Evolutionary conservation across 2,329 filamentous ascomycete species (phyloP).

Genomic region (Cercospora janseana): DNA sequence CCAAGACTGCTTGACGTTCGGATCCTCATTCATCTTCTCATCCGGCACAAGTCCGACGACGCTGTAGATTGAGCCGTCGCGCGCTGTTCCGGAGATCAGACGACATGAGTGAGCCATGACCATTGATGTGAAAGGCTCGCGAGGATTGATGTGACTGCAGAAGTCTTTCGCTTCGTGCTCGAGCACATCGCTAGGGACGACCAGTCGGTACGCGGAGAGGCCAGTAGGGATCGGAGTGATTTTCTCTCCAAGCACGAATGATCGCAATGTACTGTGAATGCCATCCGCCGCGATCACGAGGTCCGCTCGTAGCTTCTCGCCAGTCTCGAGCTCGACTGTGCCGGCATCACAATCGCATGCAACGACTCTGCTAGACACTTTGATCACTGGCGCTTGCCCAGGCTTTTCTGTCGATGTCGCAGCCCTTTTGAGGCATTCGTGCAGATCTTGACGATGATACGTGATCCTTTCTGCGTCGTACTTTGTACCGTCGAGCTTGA

Average conservation of each 20-base stretch:
- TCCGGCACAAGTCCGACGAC: constrained; percentile 47
- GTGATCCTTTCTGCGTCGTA: constrained; percentile 44
- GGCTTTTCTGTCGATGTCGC: constrained; percentile 26
- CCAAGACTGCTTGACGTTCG: constrained; percentile 42
- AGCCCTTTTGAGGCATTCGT: constrained; percentile 35
- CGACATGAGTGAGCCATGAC: constrained; percentile 43
- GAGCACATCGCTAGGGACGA: constrained; percentile 32
- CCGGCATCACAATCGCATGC: constrained; percentile 30
- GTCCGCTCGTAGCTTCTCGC: constrained; percentile 34
- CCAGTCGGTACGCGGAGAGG: constrained; percentile 43
- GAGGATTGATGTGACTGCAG: constrained; percentile 36
- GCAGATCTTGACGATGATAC: constrained; percentile 46
- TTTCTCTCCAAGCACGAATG: constrained; percentile 27
- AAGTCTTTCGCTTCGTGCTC: constrained; percentile 24
- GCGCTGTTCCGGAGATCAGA: constrained; percentile 48
- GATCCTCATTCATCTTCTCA: constrained; percentile 42
- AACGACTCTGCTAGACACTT: constrained; percentile 31
- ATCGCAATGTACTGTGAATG: constrained; percentile 33
- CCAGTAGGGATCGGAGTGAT: constrained; percentile 38
- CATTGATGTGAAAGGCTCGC: constrained; percentile 47
- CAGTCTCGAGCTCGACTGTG: constrained; percentile 38
- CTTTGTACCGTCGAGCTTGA: constrained; percentile 31
- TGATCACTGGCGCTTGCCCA: constrained; percentile 33
- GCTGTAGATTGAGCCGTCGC: constrained; percentile 44
- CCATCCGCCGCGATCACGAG: constrained; percentile 43